Evolutionary conservation across 2,329 filamentous ascomycete species (phyloP).

Genomic region (Bipolaris gigantea): DNA sequence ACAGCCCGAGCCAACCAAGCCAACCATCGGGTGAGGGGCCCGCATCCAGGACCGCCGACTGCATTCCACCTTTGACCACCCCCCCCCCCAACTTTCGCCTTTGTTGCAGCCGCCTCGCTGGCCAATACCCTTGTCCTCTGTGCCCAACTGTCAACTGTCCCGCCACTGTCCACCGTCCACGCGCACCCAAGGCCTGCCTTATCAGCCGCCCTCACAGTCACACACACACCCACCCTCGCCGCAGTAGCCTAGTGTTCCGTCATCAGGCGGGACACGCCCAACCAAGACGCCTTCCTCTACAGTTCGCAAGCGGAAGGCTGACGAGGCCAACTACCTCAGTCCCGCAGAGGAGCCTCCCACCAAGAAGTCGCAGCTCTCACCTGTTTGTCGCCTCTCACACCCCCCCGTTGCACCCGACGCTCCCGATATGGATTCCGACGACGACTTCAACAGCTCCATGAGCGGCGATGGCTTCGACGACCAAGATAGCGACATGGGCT

Average conservation of each 20-base stretch:
- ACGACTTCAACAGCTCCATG: constrained; percentile 84
- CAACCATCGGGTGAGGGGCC: constrained; percentile 5
- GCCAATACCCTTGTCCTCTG: constrained; percentile 9
- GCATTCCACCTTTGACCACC: constrained; percentile 1
- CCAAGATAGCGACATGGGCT: constrained; percentile 70
- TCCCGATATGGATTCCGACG: constrained; percentile 86
- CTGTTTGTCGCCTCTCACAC: constrained; percentile 29
- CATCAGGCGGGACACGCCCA: constrained; percentile 43
- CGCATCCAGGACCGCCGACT: constrained; percentile 8
- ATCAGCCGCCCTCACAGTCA: constrained; percentile 9
- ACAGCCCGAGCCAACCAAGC: no score
- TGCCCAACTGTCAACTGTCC: constrained; percentile 3
- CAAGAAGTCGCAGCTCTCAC: constrained; percentile 29
- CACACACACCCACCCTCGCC: constrained; percentile 11
- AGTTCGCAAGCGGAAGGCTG: constrained; percentile 46
- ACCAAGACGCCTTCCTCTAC: constrained; percentile 44
- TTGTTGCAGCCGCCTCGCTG: constrained; percentile 4
- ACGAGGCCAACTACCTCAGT: constrained; percentile 36
- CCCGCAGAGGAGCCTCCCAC: constrained; percentile 35
- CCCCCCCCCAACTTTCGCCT: constrained; percentile 1
- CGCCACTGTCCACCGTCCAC: constrained; percentile 4
- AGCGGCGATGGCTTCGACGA: constrained; percentile 78
- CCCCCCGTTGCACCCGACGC: constrained; percentile 37
- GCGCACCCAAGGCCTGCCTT: constrained; percentile 5
- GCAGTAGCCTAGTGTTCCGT: constrained; percentile 46